Evolutionary conservation across 2,329 filamentous ascomycete species (phyloP), one percentile per base, ranked within the genome.

Genomic region (Aurifilum marmelostoma): DNA sequence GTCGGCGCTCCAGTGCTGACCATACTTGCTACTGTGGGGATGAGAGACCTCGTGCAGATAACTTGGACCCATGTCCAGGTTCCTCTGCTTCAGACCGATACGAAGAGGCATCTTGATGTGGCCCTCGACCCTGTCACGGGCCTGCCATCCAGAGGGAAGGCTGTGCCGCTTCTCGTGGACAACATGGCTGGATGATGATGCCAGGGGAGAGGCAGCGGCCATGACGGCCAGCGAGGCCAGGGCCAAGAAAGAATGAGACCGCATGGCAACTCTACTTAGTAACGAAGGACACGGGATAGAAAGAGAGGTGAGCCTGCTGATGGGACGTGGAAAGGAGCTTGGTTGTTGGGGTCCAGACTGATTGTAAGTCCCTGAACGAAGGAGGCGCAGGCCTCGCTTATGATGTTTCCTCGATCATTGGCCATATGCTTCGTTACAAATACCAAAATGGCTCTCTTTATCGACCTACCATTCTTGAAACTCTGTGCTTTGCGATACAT

Each of bases 41-140:
- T 68, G 34, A 5, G 69, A 71, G 11, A 69, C 69, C 37, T 64
- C 67, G 21, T 68, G 56, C 21, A 71, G 67, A 52, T 63, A 71
- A 21, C 37, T 37, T 7, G 69, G n/a, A 2, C 68, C 21, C 67
- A 67, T 56, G 27, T 71, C 62, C 47, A 69, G 58, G 14, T 69
- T 71, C 11, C 69, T 62, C 43, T 71, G 67, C 65, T 69, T 71
- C 56, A 71, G 60, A 11, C 69, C 69, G n/a, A 71, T 63, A 24
- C 62, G 54, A n/a, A 71, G 67, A 21, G 69, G 69, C 64, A 71
- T 65, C 34, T 61, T 66, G 41, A 68, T 59, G 34, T 66, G 59
- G 41, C 69, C 67, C 34, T 71, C 67, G 37, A 71, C 67, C 29
- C 63, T 50, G 14, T 66, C 69, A 61, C 64, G 59, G 24, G 54